Conservation (phyloP, 306 rosid genomes). For the Sicyos baderoa region DNA sequence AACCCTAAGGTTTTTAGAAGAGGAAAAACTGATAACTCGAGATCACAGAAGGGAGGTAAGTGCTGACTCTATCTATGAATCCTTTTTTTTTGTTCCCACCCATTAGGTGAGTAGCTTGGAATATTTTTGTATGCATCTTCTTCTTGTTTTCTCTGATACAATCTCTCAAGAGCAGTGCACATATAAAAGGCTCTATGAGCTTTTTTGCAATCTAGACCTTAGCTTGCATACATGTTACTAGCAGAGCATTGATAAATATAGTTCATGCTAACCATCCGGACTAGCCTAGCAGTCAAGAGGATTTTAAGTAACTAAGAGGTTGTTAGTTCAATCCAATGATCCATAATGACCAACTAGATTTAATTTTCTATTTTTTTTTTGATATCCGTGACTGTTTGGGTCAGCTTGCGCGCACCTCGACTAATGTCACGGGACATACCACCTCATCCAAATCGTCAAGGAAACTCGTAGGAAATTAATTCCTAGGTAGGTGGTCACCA, state of each 20-base stretch:
- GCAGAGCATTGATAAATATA: neutral
- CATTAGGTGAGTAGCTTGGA: slow-evolving; percentile 16
- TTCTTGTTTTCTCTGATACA: neutral
- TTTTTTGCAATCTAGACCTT: neutral
- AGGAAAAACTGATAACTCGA: slow-evolving; percentile 80
- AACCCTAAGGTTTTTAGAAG: slow-evolving; percentile 75
- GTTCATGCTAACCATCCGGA: neutral
- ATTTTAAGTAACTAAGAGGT: too few species aligned
- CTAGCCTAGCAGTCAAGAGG: too few species aligned
- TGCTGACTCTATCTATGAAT: slow-evolving; percentile 18
- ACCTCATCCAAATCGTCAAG: too few species aligned
- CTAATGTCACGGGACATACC: too few species aligned
- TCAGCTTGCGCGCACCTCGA: too few species aligned
- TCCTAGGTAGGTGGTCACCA: too few species aligned
- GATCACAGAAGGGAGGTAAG: slow-evolving; percentile 88
- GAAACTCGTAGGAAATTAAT: too few species aligned
- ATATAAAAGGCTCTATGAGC: neutral
- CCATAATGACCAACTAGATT: too few species aligned
- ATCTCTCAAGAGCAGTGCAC: neutral
- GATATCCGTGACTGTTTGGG: too few species aligned
- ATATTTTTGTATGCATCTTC: neutral
- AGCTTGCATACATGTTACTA: neutral
- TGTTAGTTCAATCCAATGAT: too few species aligned
- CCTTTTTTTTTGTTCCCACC: slow-evolving; percentile 11
- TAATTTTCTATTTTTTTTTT: too few species aligned